Evolutionary conservation across 176 grass and related monocot genomes (phyloP), one percentile per base, ranked within the genome.

Genomic region (Oryza brachyantha): DNA sequence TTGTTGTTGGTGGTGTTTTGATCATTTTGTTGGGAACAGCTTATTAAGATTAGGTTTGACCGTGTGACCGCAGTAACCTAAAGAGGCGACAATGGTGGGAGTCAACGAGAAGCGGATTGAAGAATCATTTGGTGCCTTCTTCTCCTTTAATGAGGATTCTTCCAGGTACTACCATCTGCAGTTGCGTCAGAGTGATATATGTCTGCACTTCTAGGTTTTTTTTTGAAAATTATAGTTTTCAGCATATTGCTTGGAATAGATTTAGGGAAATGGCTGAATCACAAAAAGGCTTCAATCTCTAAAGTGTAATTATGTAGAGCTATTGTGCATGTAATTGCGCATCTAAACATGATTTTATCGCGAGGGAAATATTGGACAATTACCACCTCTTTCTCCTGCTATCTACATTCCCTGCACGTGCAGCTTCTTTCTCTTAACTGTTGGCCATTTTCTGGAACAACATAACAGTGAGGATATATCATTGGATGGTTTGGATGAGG

Each of bases 401-500:
- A 21, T 21, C 17, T 50, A 50, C 46, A 50, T 50, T 72, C 54
- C 72, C 60, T 79, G 19, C 1, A 14, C 42, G 65, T 64, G 21
- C 32, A 63, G 75, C 14, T 73, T 73, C 55, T 22, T 48, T 73
- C 55, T 22, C 34, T n/a, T 60, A 14, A 52, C 37, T 68, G 38
- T 45, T 61, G 70, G 14, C 48, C 24, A 40, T 81, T 68, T 79
- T 13, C 29, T 83, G 61, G 13, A 79, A 74, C 17, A 35, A 65
- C 68, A 13, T 72, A 48, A 62, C 75, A 93, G 91, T 69, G 81
- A 93, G 63, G 87, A 93, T 84, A 72, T 93, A 65, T 93, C 81
- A n/a, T 72, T 90, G 38, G 81, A 85, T 85, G 87, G 61, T 32
- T 52, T 93, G 55, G 81, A 93, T 19, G 78, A 90, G 79, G 91